phyloP scores from a whole-genome alignment of 306 rosid genomes.

The Datisca glomerata region DNA sequence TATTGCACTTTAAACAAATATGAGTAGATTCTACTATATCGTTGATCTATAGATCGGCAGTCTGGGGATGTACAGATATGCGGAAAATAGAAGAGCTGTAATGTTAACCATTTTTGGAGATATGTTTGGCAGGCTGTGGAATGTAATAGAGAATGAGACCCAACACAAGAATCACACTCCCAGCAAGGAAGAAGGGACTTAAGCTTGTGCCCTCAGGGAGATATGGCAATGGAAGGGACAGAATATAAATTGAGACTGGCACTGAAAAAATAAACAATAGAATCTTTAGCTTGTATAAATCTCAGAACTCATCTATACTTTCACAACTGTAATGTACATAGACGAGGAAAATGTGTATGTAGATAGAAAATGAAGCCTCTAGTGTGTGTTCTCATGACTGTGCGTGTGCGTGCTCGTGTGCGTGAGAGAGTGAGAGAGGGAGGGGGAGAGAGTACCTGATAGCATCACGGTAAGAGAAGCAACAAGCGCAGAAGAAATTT shows the following conservation, averaged over 20 bases:
- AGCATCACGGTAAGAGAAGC: constrained; percentile 69
- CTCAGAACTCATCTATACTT: background rate
- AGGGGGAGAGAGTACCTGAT: constrained; percentile 46
- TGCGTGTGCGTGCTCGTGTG: too few species aligned
- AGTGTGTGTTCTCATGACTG: too few species aligned
- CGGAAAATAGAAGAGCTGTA: background rate
- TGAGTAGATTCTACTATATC: too few species aligned
- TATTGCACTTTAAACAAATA: too few species aligned
- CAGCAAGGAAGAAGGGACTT: constrained; percentile 69
- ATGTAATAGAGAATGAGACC: constrained; percentile 61
- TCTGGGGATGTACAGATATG: too few species aligned
- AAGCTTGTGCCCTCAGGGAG: constrained; percentile 45
- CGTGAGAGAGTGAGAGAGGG: constrained; percentile 10
- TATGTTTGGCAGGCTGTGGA: constrained; percentile 28
- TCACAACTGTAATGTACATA: background rate
- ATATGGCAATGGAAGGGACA: constrained; percentile 79
- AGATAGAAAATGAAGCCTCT: background rate
- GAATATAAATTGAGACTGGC: constrained; percentile 63
- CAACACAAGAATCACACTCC: constrained; percentile 55
- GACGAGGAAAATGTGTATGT: background rate
- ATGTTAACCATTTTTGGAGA: constrained; percentile 17
- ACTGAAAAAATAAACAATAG: constrained; percentile 41
- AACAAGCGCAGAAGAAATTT: constrained; percentile 69
- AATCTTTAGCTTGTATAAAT: constrained; percentile 2
- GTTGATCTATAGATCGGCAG: too few species aligned